Evolutionary conservation across 768 basidiomycete genomes (phyloP), one percentile per base, ranked within the genome.

Genomic region (Agaricus sinodeliciosus): DNA sequence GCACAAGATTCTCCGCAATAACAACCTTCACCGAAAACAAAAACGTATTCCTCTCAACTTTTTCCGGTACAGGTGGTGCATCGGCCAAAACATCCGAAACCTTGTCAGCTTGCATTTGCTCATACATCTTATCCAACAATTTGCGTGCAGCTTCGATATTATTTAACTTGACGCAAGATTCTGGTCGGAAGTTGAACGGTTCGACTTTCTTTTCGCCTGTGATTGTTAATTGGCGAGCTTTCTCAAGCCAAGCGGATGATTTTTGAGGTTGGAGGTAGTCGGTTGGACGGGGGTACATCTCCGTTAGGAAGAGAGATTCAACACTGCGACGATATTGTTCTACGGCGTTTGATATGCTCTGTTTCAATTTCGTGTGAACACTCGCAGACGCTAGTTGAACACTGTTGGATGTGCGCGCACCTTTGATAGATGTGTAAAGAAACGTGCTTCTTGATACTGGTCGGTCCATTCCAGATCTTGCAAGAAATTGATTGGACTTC

Each of bases 121-220:
- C 84, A 67, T 97, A 98, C 80, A 98, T 88, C 56, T 88, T 90
- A 66, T 99, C 96, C 56, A 99, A 77, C 43, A 96, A 76, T 55
- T 82, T 82, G 27, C 94, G 82, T 1, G 94, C 93, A 9, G 91
- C 87, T 60, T 94, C 94, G 57, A 98, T 84, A 67, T 97, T 97
- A 74, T 99, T 99, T 47, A 98, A 78, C 73, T 97, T 97, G 65
- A 99, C 90, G 62, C 94, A 97, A 0, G 92, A 93, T 71, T 95
- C 83, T 0, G 94, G 80, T 46, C 80, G 84, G 73, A 99, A 98
- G 62, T 94, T 91, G 76, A 94, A 99, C 1, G 93, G 90, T 60
- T 94, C 92, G 41, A 94, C 78, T 67, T 89, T 94, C 76, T 90
- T 94, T 67, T 97, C 94, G 42, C 85, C 85, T 45, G 81, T 72